Evolutionary conservation across 1,284 basidiomycete genomes (phyloP).

Genomic region (Pseudozyma pruni): DNA sequence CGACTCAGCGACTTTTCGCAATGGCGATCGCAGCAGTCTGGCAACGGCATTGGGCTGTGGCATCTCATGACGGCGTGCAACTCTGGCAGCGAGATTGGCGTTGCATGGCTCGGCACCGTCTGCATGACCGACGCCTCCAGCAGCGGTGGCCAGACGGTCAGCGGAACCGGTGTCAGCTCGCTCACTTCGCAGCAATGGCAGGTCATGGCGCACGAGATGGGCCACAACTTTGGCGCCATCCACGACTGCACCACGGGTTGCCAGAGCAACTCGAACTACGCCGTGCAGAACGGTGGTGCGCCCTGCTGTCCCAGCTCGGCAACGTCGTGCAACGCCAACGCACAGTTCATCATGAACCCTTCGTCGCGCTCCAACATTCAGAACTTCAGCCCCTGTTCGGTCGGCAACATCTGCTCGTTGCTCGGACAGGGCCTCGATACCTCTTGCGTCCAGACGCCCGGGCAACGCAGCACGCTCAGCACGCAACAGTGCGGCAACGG

Average conservation of each 20-base stretch:
- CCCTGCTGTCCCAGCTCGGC: constrained; percentile 79
- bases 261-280: constrained; percentile 69
- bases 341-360: constrained; percentile 51
- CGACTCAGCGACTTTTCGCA: constrained; percentile 82
- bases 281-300: constrained; percentile 46
- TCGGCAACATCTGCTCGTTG: constrained; percentile 82
- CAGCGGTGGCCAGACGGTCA: constrained; percentile 73
- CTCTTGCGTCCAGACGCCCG: constrained; percentile 60
- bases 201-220: constrained; percentile 85
- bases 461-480: constrained; percentile 50
- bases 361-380: constrained; percentile 50
- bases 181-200: constrained; percentile 75
- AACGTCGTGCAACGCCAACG: constrained; percentile 75
- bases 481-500: constrained; percentile 65
- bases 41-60: constrained; percentile 82
- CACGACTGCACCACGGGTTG: constrained; percentile 75
- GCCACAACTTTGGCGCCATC: constrained; percentile 91
- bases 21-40: constrained; percentile 81
- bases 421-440: constrained; percentile 68
- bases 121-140: constrained; percentile 70
- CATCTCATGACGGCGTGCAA: constrained; percentile 89
- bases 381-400: constrained; percentile 72
- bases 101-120: constrained; percentile 76
- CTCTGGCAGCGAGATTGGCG: constrained; percentile 84
- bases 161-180: constrained; percentile 86